Conservation (phyloP, 495 filamentous ascomycete species). For the Haplographium delicatum region DNA sequence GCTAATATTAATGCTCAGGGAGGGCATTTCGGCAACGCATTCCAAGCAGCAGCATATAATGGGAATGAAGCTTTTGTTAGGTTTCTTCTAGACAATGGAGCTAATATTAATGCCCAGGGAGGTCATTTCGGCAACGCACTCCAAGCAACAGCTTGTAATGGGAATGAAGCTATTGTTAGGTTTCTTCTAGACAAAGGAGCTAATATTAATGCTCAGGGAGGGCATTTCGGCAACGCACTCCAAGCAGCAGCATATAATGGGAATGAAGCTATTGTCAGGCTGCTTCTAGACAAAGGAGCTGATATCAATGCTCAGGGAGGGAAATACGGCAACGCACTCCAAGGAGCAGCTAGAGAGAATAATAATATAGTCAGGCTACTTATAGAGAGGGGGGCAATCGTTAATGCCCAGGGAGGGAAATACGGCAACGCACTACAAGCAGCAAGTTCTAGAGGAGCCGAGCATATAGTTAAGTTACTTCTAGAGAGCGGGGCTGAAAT, state of each 20-base stretch:
- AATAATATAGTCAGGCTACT: slow-evolving; percentile 9
- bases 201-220: slow-evolving; percentile 10
- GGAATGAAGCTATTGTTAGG: not conserved
- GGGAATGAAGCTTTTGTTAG: slow-evolving; percentile 4
- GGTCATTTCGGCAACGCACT: slow-evolving; percentile 6
- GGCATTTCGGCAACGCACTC: slow-evolving; percentile 18
- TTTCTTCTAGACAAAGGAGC: slow-evolving; percentile 8
- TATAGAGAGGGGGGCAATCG: slow-evolving; percentile 20
- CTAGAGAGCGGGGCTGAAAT: not conserved
- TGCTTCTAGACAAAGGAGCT: slow-evolving; percentile 27
- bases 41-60: slow-evolving; percentile 4
- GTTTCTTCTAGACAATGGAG: slow-evolving; percentile 8
- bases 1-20: slow-evolving; percentile 15
- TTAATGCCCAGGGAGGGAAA: slow-evolving; percentile 8
- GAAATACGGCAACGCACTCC: not conserved
- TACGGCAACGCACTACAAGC: not conserved
- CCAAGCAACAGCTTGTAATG: not conserved
- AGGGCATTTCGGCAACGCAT: not conserved
- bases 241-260: slow-evolving; percentile 21
- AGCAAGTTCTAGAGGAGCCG: not conserved
- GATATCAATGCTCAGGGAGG: slow-evolving; percentile 11
- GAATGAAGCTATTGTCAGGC: slow-evolving; percentile 9
- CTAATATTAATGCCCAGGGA: slow-evolving; percentile 1
- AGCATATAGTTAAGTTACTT: not conserved
- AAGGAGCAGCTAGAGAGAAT: not conserved